These are phyloP conservation scores for Phycomyces blakesleeanus DNA, from an alignment of 192 early-diverging fungal species.

Conservation along the genomic window DNA sequence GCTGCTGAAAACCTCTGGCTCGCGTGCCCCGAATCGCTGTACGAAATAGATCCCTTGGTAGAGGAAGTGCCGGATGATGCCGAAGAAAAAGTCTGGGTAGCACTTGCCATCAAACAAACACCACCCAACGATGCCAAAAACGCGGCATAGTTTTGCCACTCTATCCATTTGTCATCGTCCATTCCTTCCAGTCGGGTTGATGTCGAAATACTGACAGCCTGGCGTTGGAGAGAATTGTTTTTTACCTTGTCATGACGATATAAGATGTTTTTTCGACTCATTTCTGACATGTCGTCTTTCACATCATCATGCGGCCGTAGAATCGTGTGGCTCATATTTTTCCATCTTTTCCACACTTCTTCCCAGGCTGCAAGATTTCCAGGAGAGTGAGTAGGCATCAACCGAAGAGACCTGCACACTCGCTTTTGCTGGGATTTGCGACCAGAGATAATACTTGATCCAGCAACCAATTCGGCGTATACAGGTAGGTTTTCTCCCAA, in stretches of 20 bases:
- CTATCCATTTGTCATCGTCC: constrained; percentile 44
- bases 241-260: constrained; percentile 17
- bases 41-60: not conserved
- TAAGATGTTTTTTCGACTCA: not conserved
- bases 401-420: constrained; percentile 58
- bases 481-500: constrained; percentile 63
- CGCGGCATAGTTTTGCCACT: constrained; percentile 81
- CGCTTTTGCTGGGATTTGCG: constrained; percentile 73
- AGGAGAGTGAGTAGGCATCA: constrained; percentile 56
- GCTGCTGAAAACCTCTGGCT: constrained; percentile 5
- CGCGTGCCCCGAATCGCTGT: not conserved
- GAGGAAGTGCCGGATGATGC: not conserved
- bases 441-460: constrained; percentile 43
- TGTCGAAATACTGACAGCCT: not conserved
- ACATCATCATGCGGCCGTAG: constrained; percentile 23
- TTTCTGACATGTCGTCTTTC: constrained; percentile 8
- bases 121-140: constrained; percentile 79
- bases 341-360: constrained; percentile 78
- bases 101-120: constrained; percentile 44
- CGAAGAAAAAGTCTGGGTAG: not conserved
- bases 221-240: not conserved
- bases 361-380: constrained; percentile 80
- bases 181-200: not conserved
- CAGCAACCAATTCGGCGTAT: constrained; percentile 59
- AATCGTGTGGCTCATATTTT: constrained; percentile 40